Percentiles rank a stretch among this genome's conserved stretches.
These are phyloP conservation scores for Penicillium bialowiezense DNA, from an alignment of 495 filamentous ascomycete species.

Conservation along the genomic window DNA sequence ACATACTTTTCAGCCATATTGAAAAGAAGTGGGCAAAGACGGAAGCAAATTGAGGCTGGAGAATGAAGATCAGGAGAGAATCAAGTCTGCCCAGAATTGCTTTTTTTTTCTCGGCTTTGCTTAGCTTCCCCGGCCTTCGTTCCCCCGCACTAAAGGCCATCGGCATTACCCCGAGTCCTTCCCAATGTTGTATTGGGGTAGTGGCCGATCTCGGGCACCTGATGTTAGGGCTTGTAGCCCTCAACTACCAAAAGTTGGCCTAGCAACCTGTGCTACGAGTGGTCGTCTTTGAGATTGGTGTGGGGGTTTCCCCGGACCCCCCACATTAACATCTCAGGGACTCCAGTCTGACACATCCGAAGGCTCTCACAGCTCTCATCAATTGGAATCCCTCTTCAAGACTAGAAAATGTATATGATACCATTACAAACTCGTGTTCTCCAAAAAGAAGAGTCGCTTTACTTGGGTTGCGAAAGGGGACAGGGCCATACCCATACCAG, in stretches of 20 bases:
- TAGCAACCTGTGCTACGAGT: too few relatives aligned
- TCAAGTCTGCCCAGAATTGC: constrained; percentile 2
- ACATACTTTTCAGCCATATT: constrained; percentile 15
- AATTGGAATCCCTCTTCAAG: too few relatives aligned
- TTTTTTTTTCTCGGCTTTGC: constrained; percentile 4
- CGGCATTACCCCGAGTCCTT: constrained; percentile 19
- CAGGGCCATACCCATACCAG: too few relatives aligned
- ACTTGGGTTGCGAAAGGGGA: too few relatives aligned
- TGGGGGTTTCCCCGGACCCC: constrained; percentile 4
- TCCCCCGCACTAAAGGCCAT: constrained; percentile 19
- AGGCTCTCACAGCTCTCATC: too few relatives aligned
- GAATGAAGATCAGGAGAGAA: background rate
- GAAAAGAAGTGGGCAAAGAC: background rate
- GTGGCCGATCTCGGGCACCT: background rate
- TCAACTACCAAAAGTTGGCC: constrained; percentile 1
- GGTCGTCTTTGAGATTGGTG: too few relatives aligned
- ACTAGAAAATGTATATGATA: too few relatives aligned
- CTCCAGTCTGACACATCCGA: too few relatives aligned
- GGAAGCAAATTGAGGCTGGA: too few relatives aligned
- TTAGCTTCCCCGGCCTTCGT: constrained; percentile 12
- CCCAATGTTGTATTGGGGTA: background rate
- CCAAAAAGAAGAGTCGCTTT: too few relatives aligned
- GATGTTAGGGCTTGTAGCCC: background rate
- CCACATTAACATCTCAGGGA: background rate
- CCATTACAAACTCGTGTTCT: too few relatives aligned